Conservation (phyloP, 306 rosid genomes). For the Abrus precatorius region DNA sequence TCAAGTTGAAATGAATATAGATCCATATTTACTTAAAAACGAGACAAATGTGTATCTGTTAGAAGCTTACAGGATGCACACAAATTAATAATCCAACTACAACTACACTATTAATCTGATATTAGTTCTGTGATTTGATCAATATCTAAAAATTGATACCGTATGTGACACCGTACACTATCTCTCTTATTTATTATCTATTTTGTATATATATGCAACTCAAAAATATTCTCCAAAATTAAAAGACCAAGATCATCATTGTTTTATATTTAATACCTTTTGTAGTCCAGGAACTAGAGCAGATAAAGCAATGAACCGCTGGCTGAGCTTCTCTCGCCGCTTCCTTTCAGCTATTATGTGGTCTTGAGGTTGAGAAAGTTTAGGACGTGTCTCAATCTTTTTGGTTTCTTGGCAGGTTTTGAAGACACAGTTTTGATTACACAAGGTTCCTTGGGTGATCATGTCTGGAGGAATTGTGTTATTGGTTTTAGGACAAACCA, state of each 20-base stretch:
- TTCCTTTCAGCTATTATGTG: slow-evolving; percentile 90
- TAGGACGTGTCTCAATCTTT: slow-evolving; percentile 50
- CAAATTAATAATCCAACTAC: too few species aligned
- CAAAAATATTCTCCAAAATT: not conserved
- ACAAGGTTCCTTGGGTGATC: slow-evolving; percentile 57
- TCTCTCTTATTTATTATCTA: too few species aligned
- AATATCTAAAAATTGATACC: too few species aligned
- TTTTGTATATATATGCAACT: not conserved
- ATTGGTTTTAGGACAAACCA: slow-evolving; percentile 45
- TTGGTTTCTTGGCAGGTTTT: slow-evolving; percentile 55
- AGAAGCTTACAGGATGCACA: too few species aligned
- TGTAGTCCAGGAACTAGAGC: slow-evolving; percentile 74
- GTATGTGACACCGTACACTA: too few species aligned
- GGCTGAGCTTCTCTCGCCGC: slow-evolving; percentile 90
- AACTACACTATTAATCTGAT: too few species aligned
- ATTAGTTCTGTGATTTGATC: too few species aligned
- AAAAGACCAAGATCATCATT: not conserved
- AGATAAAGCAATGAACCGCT: slow-evolving; percentile 84
- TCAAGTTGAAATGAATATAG: too few species aligned
- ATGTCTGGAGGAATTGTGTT: slow-evolving; percentile 54
- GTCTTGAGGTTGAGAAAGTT: slow-evolving; percentile 73
- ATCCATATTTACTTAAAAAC: too few species aligned
- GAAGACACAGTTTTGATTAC: slow-evolving; percentile 51
- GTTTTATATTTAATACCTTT: slow-evolving; percentile 23
- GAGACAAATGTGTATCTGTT: too few species aligned